Conservation (phyloP, 805 yeast genomes). For the Torulaspora franciscae region DNA sequence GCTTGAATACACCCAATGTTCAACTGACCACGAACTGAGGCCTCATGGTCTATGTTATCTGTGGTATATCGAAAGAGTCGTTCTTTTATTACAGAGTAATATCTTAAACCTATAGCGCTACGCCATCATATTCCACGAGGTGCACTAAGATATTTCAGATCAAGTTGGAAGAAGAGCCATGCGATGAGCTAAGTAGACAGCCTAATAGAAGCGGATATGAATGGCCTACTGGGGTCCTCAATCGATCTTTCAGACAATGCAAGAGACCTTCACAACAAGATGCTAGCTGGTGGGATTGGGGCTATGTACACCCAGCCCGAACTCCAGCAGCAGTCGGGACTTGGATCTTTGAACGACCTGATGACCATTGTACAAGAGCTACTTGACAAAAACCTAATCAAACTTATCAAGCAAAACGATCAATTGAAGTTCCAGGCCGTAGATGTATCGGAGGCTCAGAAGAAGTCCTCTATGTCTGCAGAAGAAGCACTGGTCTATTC, state of each 20-base stretch:
- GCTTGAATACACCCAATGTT: no score
- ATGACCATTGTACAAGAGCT: slow-evolving; percentile 49
- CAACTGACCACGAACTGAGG: no score
- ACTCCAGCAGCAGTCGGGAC: slow-evolving; percentile 47
- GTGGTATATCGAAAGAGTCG: no score
- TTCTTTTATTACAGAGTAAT: no score
- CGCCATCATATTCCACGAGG: slow-evolving; percentile 3
- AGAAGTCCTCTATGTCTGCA: slow-evolving; percentile 67
- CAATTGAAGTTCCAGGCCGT: slow-evolving; percentile 73
- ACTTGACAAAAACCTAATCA: slow-evolving; percentile 55
- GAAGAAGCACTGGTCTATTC: slow-evolving; percentile 92
- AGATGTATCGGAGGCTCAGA: slow-evolving; percentile 65
- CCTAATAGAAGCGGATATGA: slow-evolving; percentile 4
- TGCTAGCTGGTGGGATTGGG: slow-evolving; percentile 48
- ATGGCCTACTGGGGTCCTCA: slow-evolving; percentile 9
- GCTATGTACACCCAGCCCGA: slow-evolving; percentile 65
- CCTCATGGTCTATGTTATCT: no score
- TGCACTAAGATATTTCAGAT: slow-evolving; percentile 1
- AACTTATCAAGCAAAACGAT: slow-evolving; percentile 62
- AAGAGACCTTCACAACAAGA: slow-evolving; percentile 52
- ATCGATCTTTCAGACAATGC: slow-evolving; percentile 43
- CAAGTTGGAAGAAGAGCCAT: slow-evolving; percentile 2
- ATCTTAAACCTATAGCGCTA: not conserved
- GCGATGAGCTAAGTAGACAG: slow-evolving; percentile 8
- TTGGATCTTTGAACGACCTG: slow-evolving; percentile 41